phyloP scores from a whole-genome alignment of 176 grass and related monocot species.

The Oryza longistaminata region DNA sequence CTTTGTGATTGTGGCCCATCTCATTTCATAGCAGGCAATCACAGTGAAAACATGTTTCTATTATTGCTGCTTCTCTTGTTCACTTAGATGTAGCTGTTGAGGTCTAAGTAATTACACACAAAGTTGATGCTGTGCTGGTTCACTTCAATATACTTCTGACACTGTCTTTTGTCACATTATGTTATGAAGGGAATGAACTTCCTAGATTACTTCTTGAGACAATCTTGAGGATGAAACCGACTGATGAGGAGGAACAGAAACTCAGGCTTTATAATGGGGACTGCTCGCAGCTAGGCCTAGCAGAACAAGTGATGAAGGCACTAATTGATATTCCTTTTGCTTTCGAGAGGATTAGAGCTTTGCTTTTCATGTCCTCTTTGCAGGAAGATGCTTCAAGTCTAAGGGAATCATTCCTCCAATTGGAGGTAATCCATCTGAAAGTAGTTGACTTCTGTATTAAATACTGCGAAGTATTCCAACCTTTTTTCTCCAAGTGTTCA shows the following conservation, averaged over 20 bases:
- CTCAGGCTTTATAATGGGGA: constrained; percentile 71
- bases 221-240: constrained; percentile 86
- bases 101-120: not conserved
- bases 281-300: constrained; percentile 51
- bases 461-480: not conserved
- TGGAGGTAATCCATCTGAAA: constrained; percentile 69
- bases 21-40: not conserved
- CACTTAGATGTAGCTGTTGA: not conserved
- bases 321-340: constrained; percentile 72
- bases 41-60: not conserved
- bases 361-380: constrained; percentile 75
- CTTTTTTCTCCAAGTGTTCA: constrained; percentile 17
- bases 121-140: not conserved
- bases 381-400: constrained; percentile 78
- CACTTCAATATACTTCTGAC: not conserved
- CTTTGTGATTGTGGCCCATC: not conserved
- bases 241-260: constrained; percentile 69
- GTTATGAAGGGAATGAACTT: constrained; percentile 69
- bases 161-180: constrained; percentile 13
- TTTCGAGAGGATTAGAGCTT: constrained; percentile 66
- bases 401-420: constrained; percentile 58
- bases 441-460: constrained; percentile 21
- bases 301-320: constrained; percentile 73
- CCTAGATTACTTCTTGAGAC: constrained; percentile 71
- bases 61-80: not conserved